These are phyloP conservation scores for Sungouiella thailandica DNA, from an alignment of 805 yeast genomes.

Conservation along the genomic window DNA sequence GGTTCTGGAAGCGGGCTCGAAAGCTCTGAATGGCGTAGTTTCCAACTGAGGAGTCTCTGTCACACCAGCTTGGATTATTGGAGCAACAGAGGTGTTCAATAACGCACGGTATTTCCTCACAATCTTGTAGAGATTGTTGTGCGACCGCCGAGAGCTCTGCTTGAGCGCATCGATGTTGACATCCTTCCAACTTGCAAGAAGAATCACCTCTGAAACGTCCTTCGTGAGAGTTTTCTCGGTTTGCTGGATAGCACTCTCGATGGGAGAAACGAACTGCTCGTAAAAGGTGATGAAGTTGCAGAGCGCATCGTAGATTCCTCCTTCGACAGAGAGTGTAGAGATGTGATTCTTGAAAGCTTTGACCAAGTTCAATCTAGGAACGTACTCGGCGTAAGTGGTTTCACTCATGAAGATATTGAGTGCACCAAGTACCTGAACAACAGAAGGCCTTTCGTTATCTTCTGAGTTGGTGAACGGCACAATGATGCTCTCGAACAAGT, in stretches of 20 bases:
- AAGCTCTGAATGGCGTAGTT: background rate
- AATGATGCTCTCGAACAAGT: constrained; percentile 76
- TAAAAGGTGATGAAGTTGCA: constrained; percentile 60
- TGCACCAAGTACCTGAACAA: constrained; percentile 42
- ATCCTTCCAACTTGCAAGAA: constrained; percentile 96
- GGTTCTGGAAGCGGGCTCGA: constrained; percentile 4
- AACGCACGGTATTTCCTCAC: constrained; percentile 75
- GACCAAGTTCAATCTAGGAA: constrained; percentile 53
- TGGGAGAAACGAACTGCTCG: constrained; percentile 52
- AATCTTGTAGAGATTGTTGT: constrained; percentile 73
- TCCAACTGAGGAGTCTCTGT: constrained; percentile 10
- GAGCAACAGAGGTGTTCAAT: constrained; percentile 46
- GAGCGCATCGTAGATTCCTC: constrained; percentile 35
- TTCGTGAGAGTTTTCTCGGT: constrained; percentile 61
- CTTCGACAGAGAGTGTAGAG: constrained; percentile 18
- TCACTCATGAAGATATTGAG: constrained; percentile 72
- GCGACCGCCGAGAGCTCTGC: constrained; percentile 90
- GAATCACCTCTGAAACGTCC: constrained; percentile 76
- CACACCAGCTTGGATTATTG: constrained; percentile 59
- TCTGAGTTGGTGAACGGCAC: constrained; percentile 34
- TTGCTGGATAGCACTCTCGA: constrained; percentile 41
- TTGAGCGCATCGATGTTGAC: constrained; percentile 89
- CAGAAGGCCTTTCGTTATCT: constrained; percentile 16
- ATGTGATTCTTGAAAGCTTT: constrained; percentile 58
- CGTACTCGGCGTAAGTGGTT: constrained; percentile 72